phyloP scores from a whole-genome alignment of 1,284 basidiomycete species.

The Fomitopsis palustris region DNA sequence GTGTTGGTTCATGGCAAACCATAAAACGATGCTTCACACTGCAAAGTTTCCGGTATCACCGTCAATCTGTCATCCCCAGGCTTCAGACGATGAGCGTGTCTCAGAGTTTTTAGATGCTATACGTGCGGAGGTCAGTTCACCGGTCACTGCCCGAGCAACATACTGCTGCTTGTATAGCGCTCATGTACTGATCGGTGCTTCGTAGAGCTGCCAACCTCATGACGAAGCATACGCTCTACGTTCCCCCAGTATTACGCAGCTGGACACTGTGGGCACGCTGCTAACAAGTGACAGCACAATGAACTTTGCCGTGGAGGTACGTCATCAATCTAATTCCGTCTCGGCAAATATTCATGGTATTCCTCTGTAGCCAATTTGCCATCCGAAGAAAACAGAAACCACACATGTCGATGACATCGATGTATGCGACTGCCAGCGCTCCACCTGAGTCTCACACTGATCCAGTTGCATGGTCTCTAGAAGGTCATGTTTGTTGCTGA shows the following conservation, averaged over 20 bases:
- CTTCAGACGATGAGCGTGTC: background rate
- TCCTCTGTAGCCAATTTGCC: constrained; percentile 10
- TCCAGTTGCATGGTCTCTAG: background rate
- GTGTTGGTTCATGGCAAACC: background rate
- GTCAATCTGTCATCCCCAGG: constrained; percentile 1
- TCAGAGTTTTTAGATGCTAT: background rate
- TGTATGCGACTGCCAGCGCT: constrained; percentile 12
- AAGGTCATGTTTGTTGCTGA: constrained; percentile 18
- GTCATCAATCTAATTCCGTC: background rate
- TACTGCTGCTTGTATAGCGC: no score
- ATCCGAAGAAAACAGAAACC: constrained; percentile 22
- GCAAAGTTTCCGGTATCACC: constrained; percentile 5
- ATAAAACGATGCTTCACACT: no score
- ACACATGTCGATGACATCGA: constrained; percentile 23
- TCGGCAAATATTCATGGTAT: background rate
- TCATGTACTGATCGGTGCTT: no score
- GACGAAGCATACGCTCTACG: background rate
- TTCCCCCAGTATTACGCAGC: background rate
- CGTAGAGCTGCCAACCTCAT: background rate
- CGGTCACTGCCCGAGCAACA: background rate
- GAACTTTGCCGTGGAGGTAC: constrained; percentile 21
- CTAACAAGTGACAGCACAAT: background rate
- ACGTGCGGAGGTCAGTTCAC: background rate
- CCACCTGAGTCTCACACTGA: background rate
- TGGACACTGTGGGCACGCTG: background rate